phyloP scores from a whole-genome alignment of 2,329 filamentous ascomycete species.

The Fusarium secorum region DNA sequence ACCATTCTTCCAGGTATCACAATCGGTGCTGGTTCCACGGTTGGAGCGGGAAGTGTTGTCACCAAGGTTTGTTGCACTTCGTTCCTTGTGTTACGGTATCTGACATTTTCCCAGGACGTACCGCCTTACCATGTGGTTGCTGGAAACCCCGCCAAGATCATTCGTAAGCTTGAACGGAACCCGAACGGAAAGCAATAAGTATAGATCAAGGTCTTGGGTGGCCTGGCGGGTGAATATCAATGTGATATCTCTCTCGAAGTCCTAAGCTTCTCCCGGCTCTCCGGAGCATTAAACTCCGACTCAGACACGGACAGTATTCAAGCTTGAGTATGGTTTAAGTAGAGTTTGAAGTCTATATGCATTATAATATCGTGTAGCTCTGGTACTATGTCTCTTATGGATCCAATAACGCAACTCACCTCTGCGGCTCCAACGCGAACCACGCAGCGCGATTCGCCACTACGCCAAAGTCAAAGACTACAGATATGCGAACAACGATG shows the following conservation, averaged over 20 bases:
- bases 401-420: background rate
- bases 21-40: constrained; percentile 75
- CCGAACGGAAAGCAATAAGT: background rate
- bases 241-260: background rate
- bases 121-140: constrained; percentile 42
- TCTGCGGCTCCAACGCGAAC: background rate
- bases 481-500: background rate
- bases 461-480: background rate
- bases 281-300: background rate
- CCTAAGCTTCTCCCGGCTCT: too few species aligned
- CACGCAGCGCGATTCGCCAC: background rate
- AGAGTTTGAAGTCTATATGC: background rate
- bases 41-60: constrained; percentile 85
- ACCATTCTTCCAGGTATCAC: constrained; percentile 78
- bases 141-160: constrained; percentile 39
- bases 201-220: background rate
- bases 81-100: accelerated
- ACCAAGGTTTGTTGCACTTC: constrained; percentile 63
- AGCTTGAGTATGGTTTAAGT: background rate
- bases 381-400: background rate
- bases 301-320: accelerated
- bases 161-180: constrained; percentile 29
- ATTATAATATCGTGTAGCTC: background rate
- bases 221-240: background rate
- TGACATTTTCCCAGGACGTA: constrained; percentile 42